Evolutionary conservation across 1,284 basidiomycete species (phyloP).

Genomic region (Rugosomyces carneus): DNA sequence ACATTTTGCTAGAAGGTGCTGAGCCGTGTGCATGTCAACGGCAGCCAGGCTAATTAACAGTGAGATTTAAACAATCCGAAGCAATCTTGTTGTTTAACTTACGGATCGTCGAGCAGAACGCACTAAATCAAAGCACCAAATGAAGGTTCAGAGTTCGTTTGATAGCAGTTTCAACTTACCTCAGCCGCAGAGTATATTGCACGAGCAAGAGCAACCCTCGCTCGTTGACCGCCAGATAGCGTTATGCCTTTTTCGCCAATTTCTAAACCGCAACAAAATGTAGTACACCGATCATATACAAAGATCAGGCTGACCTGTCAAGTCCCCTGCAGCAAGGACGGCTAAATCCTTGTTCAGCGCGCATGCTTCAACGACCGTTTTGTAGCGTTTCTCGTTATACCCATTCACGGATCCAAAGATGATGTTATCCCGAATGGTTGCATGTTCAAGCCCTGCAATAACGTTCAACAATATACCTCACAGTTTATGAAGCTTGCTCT

Average conservation of each 20-base stretch:
- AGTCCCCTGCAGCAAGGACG: conserved; percentile 76
- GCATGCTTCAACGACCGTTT: conserved; percentile 73
- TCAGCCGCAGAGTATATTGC: conserved; percentile 61
- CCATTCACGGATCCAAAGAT: conserved; percentile 68
- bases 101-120: conserved; percentile 84
- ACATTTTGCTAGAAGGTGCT: conserved; percentile 63
- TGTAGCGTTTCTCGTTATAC: conserved; percentile 66
- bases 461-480: not conserved
- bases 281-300: not conserved
- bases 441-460: conserved; percentile 57
- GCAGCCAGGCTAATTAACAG: conserved; percentile 58
- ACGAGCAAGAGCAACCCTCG: conserved; percentile 65
- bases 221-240: conserved; percentile 77
- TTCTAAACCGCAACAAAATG: conserved; percentile 33
- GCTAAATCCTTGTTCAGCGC: conserved; percentile 71
- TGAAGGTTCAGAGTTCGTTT: not conserved
- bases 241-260: conserved; percentile 79
- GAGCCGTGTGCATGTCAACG: conserved; percentile 85
- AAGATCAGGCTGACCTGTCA: conserved; percentile 45
- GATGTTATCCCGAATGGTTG: conserved; percentile 78
- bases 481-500: conserved; percentile 20
- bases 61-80: not conserved
- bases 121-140: conserved; percentile 34
- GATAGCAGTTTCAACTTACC: conserved; percentile 25
- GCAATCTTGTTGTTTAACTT: conserved; percentile 22